Conservation (phyloP, 176 grass and related monocot species). For the Rhynchospora tenuis region DNA sequence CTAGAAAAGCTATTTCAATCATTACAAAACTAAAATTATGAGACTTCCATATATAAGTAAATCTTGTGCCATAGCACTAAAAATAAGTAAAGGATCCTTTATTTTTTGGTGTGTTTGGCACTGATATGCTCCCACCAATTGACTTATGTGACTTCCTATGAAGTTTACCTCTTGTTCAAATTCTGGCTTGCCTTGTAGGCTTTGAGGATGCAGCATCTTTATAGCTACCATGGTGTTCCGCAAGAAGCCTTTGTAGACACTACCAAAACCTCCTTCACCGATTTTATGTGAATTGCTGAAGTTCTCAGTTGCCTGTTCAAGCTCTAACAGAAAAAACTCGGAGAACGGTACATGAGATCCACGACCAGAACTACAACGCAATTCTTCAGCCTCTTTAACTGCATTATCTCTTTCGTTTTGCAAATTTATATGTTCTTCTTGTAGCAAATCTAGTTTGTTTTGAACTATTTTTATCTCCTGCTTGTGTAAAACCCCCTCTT, state of each 20-base stretch:
- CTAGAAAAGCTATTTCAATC: background rate
- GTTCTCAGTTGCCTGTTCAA: constrained; percentile 49
- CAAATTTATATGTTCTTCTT: constrained; percentile 24
- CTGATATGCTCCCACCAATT: background rate
- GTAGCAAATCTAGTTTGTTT: background rate
- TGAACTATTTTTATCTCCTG: background rate
- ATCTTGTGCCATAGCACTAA: background rate
- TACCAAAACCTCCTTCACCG: constrained; percentile 54
- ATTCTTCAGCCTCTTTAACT: constrained; percentile 29
- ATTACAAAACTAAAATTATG: background rate
- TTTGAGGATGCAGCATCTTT: constrained; percentile 50
- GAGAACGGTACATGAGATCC: background rate
- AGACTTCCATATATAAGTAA: background rate
- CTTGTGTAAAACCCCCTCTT: constrained; percentile 20
- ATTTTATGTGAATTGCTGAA: constrained; percentile 39
- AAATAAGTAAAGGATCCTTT: background rate
- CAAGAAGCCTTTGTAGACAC: constrained; percentile 56
- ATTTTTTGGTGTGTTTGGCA: background rate
- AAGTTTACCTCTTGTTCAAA: constrained; percentile 24
- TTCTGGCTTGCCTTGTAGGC: constrained; percentile 39
- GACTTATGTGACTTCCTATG: background rate
- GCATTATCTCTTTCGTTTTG: constrained; percentile 26
- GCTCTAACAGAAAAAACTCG: constrained; percentile 36
- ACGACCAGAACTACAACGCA: constrained; percentile 9
- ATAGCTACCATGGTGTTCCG: constrained; percentile 55